Evolutionary conservation across 176 grass and related monocot genomes (phyloP), one percentile per base, ranked within the genome.

Genomic region (Carex kokanica): DNA sequence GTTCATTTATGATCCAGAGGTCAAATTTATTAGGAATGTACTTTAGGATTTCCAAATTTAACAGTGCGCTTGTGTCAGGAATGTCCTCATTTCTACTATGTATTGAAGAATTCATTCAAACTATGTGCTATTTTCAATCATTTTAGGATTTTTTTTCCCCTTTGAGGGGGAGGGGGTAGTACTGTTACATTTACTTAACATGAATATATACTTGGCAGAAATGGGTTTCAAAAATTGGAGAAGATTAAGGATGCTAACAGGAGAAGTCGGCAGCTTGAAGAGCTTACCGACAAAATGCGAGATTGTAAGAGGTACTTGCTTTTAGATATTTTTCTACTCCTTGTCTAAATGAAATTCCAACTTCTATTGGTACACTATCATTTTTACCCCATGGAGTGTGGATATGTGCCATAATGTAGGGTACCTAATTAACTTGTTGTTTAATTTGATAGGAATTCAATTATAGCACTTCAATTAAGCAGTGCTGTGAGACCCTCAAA

Each of bases 211-310:
- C 43, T 60, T 16, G 65, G 72, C 90, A 98, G 95, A 84, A 98
- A 94, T 94, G 92, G 92, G 10, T 98, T 98, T 84, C 92, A 98
- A 74, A 98, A 94, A 85, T 83, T 98, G 78, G 95, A 98, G 56
- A 98, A 94, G 89, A 94, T 98, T 85, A 98, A 98, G 86, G 95
- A 98, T 45, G 71, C 95, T 9, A 98, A 65, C 86, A 85, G 95
- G 67, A 84, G 92, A 64, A 93, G 90, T 84, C 88, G 95, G 72
- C 95, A 91, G 79, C 89, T 98, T 12, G 92, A 98, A 83, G 95
- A 94, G 71, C 92, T 98, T 16, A 94, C 95, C 1, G 95, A 93
- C 15, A 94, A 98, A 89, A 94, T 98, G 95, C 89, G 95, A 52
- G 90, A 98, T 2, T 98, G 95, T 88, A 98, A 98, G 84, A 94